Base-by-base conservation (phyloP, 2,329 filamentous ascomycete genomes). In the Penicillium hesseltinei region DNA sequence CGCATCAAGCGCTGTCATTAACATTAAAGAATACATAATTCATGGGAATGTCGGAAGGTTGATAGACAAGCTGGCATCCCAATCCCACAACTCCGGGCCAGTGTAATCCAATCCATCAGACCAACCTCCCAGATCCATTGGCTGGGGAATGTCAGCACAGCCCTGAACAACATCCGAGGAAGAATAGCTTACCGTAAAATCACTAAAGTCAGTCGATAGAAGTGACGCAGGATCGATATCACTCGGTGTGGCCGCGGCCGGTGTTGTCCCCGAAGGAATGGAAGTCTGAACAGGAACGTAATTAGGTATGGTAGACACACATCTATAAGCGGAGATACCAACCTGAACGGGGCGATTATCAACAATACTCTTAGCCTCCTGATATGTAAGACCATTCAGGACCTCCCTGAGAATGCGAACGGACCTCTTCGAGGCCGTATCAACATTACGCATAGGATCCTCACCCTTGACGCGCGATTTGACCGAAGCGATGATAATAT, bases 391-490 rank as follows among this genome's bases (percentile, higher is more conserved):
- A 5, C 69, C 69, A 29, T 59, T 57, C 47, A 73, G 59, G 10
- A 70, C 43, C 23, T 57, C 63, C 11, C 65, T 62, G 48, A 65
- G 67, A 5, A 67, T 51, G 46, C 62, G 62, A 23, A 73, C 63
- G 9, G 61, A 57, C 29, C 59, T 61, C 29, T 58, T 60, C 2
- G 65, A 67, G 3, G 57, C 55, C 31, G 62, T 51, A 25, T 71
- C 69, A n/a, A 73, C 60, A 27, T 62, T 63, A 4, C 49, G 47
- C 35, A 64, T 33, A 0, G 69, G 65, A 44, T 73, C 69, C 15
- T 72, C 69, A 1, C 69, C 69, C 39, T 66, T 67, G 19, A 73
- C 56, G 6, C 69, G 69, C 13, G 70, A 70, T 36, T 70, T 71
- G n/a, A 71, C 69, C 3, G 70, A 69, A 19, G 69, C 65, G 4